Base-by-base conservation (phyloP, 1,139 yeast species). In the Fermentozyma sake region DNA sequence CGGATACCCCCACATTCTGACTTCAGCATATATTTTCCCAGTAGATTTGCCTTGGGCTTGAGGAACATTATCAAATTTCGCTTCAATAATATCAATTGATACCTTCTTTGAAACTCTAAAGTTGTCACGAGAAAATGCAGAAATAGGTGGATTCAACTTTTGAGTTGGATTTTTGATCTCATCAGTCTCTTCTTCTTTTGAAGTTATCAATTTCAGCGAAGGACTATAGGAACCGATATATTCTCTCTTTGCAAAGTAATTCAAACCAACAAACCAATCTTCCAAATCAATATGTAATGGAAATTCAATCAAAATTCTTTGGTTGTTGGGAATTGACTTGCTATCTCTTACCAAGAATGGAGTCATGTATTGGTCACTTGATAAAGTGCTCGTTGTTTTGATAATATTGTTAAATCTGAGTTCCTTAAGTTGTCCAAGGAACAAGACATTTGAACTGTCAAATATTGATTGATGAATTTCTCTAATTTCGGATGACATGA, bases 261-360 rank as follows among this genome's bases (percentile, higher is more conserved):
- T 72, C 32, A 86, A 55, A 0, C 89, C 80, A 6, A 84, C 83
- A 41, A 76, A 68, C 95, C 96, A 86, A 50, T 83, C 93, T 42
- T 81, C 93, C 30, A 80, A 65, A 50, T 84, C 95, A 18, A 77
- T 75, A 39, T 76, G 76, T 22, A 78, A 59, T 1, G 83, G 80
- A 40, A 85, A 84, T 41, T 76, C 77, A 28, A 82, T 61, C 18
- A 78, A 55, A 2, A 79, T 58, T 21, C 73, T 44, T 32, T 71
- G 63, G 34, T 57, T 55, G 26, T 50, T 60, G 11, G 52, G 50
- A 11, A 58, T 45, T 2, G 49, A 36, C 31, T 59, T 59, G 23
- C 62, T 64, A 16, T 64, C 71, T 28, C 56, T 48, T 2, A 50
- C 36, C 18, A 64, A 49, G 40, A 58, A 61, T 4, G 46, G 39